Conservation (phyloP, 2,329 filamentous ascomycete genomes). For the Colletotrichum lini region DNA sequence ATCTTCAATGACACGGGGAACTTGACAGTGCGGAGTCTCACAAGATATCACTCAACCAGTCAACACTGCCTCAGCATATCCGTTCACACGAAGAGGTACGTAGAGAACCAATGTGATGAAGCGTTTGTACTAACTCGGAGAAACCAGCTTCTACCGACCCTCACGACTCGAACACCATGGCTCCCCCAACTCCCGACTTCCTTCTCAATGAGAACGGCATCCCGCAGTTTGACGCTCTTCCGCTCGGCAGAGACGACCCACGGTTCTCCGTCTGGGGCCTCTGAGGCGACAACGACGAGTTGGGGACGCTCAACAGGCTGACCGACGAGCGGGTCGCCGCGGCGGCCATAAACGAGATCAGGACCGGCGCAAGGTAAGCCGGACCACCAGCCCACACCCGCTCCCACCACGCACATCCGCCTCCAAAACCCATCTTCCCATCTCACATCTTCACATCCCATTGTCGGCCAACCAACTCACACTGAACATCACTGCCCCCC, state of each 20-base stretch:
- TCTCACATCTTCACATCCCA: background rate
- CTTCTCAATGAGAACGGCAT: slow-evolving; percentile 57
- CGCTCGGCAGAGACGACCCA: slow-evolving; percentile 62
- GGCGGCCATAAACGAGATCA: slow-evolving; percentile 66
- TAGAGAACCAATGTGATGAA: background rate
- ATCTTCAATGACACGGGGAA: too few relatives aligned
- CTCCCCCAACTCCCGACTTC: background rate
- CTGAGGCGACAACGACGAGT: slow-evolving; percentile 69
- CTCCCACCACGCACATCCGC: background rate
- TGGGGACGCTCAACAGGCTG: slow-evolving; percentile 74
- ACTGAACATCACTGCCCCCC: background rate
- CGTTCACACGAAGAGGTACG: background rate
- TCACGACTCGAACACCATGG: background rate
- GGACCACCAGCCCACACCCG: background rate
- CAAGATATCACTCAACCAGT: background rate
- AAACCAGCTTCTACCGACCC: background rate
- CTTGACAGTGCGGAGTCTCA: background rate
- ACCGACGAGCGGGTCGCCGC: slow-evolving; percentile 67
- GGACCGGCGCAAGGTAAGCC: slow-evolving; percentile 64
- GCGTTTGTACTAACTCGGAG: slow-evolving; percentile 23
- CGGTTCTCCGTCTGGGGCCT: slow-evolving; percentile 61
- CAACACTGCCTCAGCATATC: background rate
- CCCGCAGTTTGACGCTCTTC: slow-evolving; percentile 63
- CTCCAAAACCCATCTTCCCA: background rate
- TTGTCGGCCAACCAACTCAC: background rate